Conservation (phyloP, 352 stramenopile genomes). For the Halophytophthora batemanensis region DNA sequence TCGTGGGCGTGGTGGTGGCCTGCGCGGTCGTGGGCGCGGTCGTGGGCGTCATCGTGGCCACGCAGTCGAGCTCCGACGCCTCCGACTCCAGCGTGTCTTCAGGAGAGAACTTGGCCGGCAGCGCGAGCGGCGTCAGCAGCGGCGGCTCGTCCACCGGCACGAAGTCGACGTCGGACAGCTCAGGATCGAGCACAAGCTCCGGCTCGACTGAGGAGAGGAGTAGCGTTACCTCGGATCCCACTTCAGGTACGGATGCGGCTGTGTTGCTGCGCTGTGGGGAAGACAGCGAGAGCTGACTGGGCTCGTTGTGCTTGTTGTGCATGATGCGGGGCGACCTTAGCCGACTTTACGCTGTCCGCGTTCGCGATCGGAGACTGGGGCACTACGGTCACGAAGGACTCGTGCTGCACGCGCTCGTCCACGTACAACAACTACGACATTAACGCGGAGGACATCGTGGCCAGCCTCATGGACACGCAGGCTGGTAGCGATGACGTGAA, state of each 20-base stretch:
- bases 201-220: conserved; percentile 6
- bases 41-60: conserved; percentile 43
- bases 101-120: conserved; percentile 9
- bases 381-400: conserved; percentile 55
- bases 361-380: conserved; percentile 78
- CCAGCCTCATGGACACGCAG: conserved; percentile 57
- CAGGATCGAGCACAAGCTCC: conserved; percentile 5
- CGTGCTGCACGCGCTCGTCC: conserved; percentile 64
- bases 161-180: conserved; percentile 15
- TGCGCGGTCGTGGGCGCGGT: conserved; percentile 42
- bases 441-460: conserved; percentile 63
- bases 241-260: conserved; percentile 13
- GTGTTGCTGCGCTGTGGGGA: neutral
- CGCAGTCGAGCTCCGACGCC: conserved; percentile 26
- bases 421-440: conserved; percentile 63
- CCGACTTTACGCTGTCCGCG: conserved; percentile 46
- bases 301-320: too few relatives aligned
- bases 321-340: conserved; percentile 7
- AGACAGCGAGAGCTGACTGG: too few relatives aligned
- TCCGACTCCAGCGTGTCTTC: conserved; percentile 21
- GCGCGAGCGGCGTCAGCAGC: conserved; percentile 9
- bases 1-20: conserved; percentile 34
- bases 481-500: conserved; percentile 28
- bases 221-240: conserved; percentile 29
- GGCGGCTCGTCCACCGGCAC: conserved; percentile 13